These are phyloP conservation scores for Dianthus caryophyllus DNA, from an alignment of 148 eudicot species.

Conservation along the genomic window DNA sequence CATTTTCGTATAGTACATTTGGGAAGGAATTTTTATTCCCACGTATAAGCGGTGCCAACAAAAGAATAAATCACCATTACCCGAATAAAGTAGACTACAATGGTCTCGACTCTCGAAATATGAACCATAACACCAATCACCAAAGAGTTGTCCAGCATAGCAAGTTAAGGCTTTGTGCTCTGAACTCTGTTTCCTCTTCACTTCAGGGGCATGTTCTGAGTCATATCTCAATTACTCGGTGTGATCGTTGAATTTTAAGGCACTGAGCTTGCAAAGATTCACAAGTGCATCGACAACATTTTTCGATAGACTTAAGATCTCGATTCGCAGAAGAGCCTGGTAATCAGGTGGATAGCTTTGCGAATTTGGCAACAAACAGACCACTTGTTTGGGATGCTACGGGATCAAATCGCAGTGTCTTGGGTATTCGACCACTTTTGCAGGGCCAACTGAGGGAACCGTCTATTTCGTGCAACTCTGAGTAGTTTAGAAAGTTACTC, in stretches of 20 bases:
- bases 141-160: not conserved
- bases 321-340: not conserved
- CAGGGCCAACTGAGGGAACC: slow-evolving; percentile 77
- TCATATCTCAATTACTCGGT: not conserved
- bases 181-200: not conserved
- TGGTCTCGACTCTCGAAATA: too few species aligned
- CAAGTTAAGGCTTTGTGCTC: not conserved
- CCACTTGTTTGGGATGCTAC: slow-evolving; percentile 70
- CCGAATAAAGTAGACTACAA: too few species aligned
- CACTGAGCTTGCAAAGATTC: not conserved
- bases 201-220: not conserved
- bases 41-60: too few species aligned
- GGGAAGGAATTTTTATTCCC: too few species aligned
- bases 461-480: slow-evolving; percentile 78
- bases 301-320: not conserved
- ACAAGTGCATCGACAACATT: not conserved
- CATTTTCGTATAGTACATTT: too few species aligned
- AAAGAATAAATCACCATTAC: too few species aligned
- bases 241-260: not conserved
- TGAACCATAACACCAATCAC: too few species aligned
- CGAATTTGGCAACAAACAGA: slow-evolving; percentile 66
- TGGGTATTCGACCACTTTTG: slow-evolving; percentile 57
- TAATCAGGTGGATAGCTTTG: slow-evolving; percentile 29
- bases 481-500: not conserved
- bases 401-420: slow-evolving; percentile 90